Percentiles rank a stretch among this genome's conserved stretches.
Conservation (phyloP, 1,139 yeast species). For the Magnusiomyces ingens region DNA sequence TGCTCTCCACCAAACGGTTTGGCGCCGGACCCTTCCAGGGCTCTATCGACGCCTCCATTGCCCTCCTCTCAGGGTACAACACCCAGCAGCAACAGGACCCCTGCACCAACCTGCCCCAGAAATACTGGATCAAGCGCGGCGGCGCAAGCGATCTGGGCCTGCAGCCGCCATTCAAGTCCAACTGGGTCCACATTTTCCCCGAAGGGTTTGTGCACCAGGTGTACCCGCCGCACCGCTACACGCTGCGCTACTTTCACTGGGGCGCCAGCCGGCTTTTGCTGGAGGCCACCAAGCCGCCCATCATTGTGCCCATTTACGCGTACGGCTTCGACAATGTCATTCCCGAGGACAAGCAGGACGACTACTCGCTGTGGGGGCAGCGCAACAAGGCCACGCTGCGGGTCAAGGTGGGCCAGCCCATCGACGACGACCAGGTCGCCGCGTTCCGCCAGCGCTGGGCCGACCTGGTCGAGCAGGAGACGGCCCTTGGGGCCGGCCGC, state of each 20-base stretch:
- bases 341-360: slow-evolving; percentile 55
- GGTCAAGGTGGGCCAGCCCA: slow-evolving; percentile 64
- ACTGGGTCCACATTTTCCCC: slow-evolving; percentile 94
- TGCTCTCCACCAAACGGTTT: slow-evolving; percentile 75
- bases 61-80: slow-evolving; percentile 52
- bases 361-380: slow-evolving; percentile 42
- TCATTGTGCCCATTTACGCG: slow-evolving; percentile 81
- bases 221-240: slow-evolving; percentile 66
- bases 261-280: slow-evolving; percentile 79
- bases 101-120: slow-evolving; percentile 10
- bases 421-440: slow-evolving; percentile 56
- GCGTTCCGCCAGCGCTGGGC: slow-evolving; percentile 64
- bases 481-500: no score
- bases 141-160: slow-evolving; percentile 7
- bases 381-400: slow-evolving; percentile 52
- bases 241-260: slow-evolving; percentile 95
- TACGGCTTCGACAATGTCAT: slow-evolving; percentile 83
- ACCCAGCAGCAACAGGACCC: slow-evolving; percentile 18
- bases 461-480: slow-evolving; percentile 48
- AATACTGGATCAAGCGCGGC: slow-evolving; percentile 15
- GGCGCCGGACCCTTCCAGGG: slow-evolving; percentile 94
- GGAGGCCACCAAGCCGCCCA: slow-evolving; percentile 78
- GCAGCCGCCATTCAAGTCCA: slow-evolving; percentile 43
- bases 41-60: slow-evolving; percentile 80
- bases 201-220: slow-evolving; percentile 91